A percentile compares a stretch with the other conserved stretches of the same genome.
phyloP scores from a whole-genome alignment of 441 rosid genomes.

The Daphne laureola region DNA sequence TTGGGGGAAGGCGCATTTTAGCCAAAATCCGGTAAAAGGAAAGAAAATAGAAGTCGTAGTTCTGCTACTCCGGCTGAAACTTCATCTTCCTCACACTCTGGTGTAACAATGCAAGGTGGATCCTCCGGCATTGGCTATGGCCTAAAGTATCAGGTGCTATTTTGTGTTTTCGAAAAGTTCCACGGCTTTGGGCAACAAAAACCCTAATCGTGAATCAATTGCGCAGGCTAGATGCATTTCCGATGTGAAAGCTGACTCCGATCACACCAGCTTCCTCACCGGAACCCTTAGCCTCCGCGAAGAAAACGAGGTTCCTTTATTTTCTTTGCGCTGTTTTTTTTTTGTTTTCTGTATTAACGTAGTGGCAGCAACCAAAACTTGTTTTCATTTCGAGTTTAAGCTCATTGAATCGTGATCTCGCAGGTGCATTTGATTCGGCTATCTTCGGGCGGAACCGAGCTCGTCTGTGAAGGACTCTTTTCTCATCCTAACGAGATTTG shows the following conservation, averaged over 20 bases:
- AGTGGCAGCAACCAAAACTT: neutral
- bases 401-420: constrained; percentile 11
- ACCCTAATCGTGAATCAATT: constrained; percentile 4
- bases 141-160: constrained; percentile 75
- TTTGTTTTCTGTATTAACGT: neutral
- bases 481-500: constrained; percentile 90
- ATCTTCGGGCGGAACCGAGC: constrained; percentile 79
- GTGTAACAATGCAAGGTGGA: constrained; percentile 71
- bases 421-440: constrained; percentile 88
- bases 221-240: constrained; percentile 82
- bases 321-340: neutral
- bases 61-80: too few relatives aligned
- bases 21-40: neutral
- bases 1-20: neutral
- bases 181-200: neutral
- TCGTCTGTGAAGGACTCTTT: constrained; percentile 84
- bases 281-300: constrained; percentile 82
- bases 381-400: neutral
- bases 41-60: too few relatives aligned
- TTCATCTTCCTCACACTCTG: neutral
- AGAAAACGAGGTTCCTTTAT: constrained; percentile 63
- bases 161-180: neutral
- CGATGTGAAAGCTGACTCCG: constrained; percentile 84
- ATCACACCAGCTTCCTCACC: constrained; percentile 85
- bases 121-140: constrained; percentile 85